Evolutionary conservation across 169 alveolate genomes (phyloP).

Genomic region (Eimeria sp.): DNA sequence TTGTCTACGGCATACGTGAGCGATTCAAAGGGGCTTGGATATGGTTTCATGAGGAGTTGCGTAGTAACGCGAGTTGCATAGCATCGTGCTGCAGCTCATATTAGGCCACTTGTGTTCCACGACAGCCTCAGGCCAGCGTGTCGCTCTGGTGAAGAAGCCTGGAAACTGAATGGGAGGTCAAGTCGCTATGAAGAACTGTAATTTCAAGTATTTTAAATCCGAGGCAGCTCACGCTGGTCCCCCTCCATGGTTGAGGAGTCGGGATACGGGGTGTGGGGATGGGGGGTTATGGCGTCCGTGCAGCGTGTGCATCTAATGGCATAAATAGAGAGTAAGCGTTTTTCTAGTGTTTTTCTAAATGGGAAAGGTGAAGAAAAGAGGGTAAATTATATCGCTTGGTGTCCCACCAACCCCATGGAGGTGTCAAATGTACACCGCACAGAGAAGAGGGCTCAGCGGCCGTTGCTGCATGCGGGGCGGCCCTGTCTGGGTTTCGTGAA

Average conservation of each 20-base stretch:
- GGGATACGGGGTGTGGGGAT: neutral
- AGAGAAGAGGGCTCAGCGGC: constrained; percentile 30
- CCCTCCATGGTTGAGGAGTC: neutral
- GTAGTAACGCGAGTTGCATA: neutral
- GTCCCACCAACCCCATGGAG: neutral
- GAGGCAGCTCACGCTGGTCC: neutral
- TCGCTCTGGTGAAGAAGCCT: neutral
- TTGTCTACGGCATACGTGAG: too few species aligned
- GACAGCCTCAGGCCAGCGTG: neutral
- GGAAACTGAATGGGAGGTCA: neutral
- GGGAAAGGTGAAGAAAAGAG: neutral
- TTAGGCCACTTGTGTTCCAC: too few species aligned
- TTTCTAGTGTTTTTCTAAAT: neutral
- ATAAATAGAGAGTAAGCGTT: neutral
- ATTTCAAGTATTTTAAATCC: neutral
- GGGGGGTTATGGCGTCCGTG: neutral
- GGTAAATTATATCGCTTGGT: neutral
- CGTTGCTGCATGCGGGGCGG: constrained; percentile 51
- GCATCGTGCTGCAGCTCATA: too few species aligned
- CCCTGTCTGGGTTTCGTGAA: constrained; percentile 14
- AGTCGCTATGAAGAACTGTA: neutral
- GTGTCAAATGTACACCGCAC: neutral
- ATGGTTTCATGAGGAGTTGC: too few species aligned
- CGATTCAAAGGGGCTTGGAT: too few species aligned
- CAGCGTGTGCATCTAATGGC: neutral